Conservation (phyloP, 768 basidiomycete species). For the Leccinum boreale region DNA sequence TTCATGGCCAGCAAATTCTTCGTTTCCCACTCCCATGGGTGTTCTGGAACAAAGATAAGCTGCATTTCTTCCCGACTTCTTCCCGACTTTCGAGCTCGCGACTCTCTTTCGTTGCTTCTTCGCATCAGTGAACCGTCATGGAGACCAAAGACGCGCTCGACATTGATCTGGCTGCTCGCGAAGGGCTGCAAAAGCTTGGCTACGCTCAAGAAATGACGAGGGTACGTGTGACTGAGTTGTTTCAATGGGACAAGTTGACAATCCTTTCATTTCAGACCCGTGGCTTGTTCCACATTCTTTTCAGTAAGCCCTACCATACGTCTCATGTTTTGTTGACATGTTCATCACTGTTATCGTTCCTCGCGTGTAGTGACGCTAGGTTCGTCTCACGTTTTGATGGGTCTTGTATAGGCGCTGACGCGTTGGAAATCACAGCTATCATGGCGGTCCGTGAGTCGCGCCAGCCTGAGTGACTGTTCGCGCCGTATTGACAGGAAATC, state of each 20-base stretch:
- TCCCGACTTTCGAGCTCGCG: not conserved
- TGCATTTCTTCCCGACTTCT: not conserved
- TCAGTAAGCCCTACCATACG: conserved; percentile 39
- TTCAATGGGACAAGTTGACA: not conserved
- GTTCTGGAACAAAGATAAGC: not conserved
- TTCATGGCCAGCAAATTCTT: too few species aligned
- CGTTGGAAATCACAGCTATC: conserved; percentile 38
- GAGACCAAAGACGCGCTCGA: conserved; percentile 11
- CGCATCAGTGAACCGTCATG: conserved; percentile 8
- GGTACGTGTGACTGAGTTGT: conserved; percentile 26
- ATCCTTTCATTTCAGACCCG: conserved; percentile 35
- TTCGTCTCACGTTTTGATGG: conserved; percentile 17
- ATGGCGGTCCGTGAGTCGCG: conserved; percentile 57
- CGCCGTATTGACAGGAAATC: conserved; percentile 1
- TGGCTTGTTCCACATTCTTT: conserved; percentile 49
- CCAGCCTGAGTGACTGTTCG: too few species aligned
- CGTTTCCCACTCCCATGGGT: not conserved
- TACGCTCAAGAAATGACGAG: conserved; percentile 55
- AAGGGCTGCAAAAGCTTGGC: conserved; percentile 49
- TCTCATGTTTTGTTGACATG: not conserved
- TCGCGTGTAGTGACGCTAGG: conserved; percentile 45
- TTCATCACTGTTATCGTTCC: not conserved
- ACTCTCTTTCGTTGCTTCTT: not conserved
- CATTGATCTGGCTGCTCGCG: conserved; percentile 24
- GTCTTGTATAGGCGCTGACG: conserved; percentile 1